These are phyloP conservation scores for Termitomyces sp. DNA, from an alignment of 768 basidiomycete genomes.

Conservation along the genomic window DNA sequence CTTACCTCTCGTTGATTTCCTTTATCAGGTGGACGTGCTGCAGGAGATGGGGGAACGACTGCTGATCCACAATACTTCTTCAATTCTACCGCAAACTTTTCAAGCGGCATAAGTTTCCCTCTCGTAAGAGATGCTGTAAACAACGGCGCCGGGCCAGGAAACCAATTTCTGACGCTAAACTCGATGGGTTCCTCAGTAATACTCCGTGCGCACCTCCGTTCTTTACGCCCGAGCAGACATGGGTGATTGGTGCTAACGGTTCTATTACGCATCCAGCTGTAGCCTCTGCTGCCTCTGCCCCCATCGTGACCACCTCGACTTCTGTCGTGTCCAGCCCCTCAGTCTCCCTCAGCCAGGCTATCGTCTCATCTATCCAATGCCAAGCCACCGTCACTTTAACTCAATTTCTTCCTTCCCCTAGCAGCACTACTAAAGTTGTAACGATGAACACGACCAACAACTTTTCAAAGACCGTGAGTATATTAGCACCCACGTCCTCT, in stretches of 20 bases:
- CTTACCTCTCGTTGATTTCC: neutral
- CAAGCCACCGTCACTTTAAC: neutral
- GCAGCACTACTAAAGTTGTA: neutral
- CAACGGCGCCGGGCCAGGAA: conserved; percentile 22
- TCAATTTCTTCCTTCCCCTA: neutral
- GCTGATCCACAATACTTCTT: conserved; percentile 25
- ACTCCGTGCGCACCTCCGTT: conserved; percentile 22
- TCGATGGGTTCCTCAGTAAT: conserved; percentile 24
- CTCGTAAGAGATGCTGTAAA: conserved; percentile 18
- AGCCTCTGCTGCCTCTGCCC: neutral
- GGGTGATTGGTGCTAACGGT: conserved; percentile 15
- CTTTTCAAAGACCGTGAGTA: neutral
- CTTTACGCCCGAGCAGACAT: conserved; percentile 24
- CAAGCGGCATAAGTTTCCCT: conserved; percentile 16
- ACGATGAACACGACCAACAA: neutral
- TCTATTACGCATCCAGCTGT: neutral
- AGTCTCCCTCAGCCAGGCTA: neutral
- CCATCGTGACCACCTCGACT: neutral
- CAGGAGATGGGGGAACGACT: conserved; percentile 24
- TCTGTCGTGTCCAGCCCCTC: neutral
- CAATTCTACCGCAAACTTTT: conserved; percentile 16
- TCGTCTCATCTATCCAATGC: neutral
- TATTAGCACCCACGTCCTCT: neutral
- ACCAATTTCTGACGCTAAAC: conserved; percentile 21
- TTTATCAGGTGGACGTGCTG: conserved; percentile 22